These are phyloP conservation scores for Liriodendron chinense DNA, from an alignment of 164 flowering plant species.

Conservation along the genomic window DNA sequence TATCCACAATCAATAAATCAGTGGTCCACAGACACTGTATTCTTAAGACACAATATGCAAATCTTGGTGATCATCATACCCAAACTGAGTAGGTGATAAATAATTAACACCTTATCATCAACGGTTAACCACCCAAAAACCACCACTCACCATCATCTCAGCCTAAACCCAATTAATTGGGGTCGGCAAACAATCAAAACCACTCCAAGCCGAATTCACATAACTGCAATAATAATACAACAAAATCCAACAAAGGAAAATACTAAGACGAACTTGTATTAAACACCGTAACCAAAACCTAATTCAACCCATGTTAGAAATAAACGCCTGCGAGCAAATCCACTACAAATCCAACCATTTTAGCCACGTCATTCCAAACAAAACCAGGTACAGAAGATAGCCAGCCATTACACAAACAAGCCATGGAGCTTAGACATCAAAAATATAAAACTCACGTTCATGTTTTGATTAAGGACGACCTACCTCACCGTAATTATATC, in stretches of 20 bases:
- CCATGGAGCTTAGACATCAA: not conserved
- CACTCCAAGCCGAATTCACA: not conserved
- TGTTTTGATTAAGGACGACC: slow-evolving; percentile 1
- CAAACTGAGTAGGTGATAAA: no score
- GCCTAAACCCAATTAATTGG: no score
- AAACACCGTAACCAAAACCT: not conserved
- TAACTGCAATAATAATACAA: not conserved
- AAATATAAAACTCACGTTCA: not conserved
- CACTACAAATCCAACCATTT: not conserved
- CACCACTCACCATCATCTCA: no score
- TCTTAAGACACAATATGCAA: no score
- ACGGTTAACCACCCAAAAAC: no score
- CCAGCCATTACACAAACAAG: not conserved
- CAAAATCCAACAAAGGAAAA: not conserved
- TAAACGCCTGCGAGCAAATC: not conserved
- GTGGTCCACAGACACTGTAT: no score
- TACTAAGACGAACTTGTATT: not conserved
- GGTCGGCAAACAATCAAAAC: not conserved
- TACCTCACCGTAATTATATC: slow-evolving; percentile 94
- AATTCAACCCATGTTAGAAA: not conserved
- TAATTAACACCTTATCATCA: no score
- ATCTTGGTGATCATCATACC: no score
- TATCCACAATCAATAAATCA: no score
- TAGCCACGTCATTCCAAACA: not conserved
- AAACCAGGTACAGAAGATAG: not conserved